A percentile compares a stretch with the other conserved stretches of the same genome.
Conservation (phyloP, 2,329 filamentous ascomycete genomes). For the Hypoxylon sp. region DNA sequence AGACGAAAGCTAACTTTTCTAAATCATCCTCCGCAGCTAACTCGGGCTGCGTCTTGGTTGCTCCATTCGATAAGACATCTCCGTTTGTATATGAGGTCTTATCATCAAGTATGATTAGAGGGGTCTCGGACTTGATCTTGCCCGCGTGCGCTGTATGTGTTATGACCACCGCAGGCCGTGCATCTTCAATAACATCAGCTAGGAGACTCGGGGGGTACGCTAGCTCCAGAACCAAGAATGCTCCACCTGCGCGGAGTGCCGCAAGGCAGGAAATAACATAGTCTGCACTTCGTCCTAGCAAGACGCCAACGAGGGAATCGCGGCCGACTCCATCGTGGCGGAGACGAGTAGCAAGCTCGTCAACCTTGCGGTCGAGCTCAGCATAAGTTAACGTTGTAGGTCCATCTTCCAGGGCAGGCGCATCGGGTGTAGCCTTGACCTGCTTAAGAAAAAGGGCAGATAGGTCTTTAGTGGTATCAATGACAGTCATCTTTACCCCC, state of each 20-base stretch:
- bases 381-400: conserved; percentile 73
- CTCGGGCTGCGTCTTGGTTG: conserved; percentile 56
- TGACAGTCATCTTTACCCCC: conserved; percentile 63
- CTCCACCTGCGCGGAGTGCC: conserved; percentile 79
- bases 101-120: conserved; percentile 71
- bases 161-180: conserved; percentile 73
- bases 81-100: conserved; percentile 45
- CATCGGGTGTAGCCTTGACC: conserved; percentile 72
- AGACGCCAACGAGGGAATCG: conserved; percentile 77
- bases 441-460: conserved; percentile 76
- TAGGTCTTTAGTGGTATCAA: conserved; percentile 77
- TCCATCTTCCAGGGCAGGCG: conserved; percentile 77
- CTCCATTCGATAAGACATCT: conserved; percentile 40
- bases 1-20: conserved; percentile 80
- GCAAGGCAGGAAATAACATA: conserved; percentile 83
- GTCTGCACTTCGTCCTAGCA: conserved; percentile 78
- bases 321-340: conserved; percentile 74
- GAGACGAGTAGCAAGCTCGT: conserved; percentile 69
- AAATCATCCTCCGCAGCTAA: conserved; percentile 72
- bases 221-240: conserved; percentile 81
- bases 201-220: conserved; percentile 79
- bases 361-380: conserved; percentile 74
- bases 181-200: conserved; percentile 80
- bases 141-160: conserved; percentile 70
- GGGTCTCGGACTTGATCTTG: conserved; percentile 70